Conservation (phyloP, 306 rosid genomes). For the Fragaria ananassa region DNA sequence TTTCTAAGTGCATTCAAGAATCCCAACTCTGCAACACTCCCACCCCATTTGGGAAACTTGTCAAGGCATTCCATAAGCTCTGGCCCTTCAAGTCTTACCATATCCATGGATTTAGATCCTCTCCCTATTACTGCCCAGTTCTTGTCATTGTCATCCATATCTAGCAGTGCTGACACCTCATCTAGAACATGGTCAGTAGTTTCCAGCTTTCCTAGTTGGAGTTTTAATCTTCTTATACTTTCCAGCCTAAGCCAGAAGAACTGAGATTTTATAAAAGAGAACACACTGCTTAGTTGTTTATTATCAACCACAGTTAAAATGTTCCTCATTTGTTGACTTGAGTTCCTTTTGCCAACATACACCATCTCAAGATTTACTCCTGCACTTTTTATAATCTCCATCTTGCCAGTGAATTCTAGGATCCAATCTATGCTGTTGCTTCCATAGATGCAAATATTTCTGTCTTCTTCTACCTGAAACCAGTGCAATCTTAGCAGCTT, state of each 20-base stretch:
- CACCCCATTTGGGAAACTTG: slow-evolving; percentile 23
- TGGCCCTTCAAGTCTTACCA: slow-evolving; percentile 39
- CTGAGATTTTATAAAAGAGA: slow-evolving; percentile 28
- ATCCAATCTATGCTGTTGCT: slow-evolving; percentile 49
- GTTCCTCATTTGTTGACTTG: slow-evolving; percentile 20
- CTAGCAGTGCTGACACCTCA: slow-evolving; percentile 43
- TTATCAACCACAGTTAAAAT: slow-evolving; percentile 17
- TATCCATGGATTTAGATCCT: slow-evolving; percentile 34
- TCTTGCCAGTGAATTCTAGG: slow-evolving; percentile 37
- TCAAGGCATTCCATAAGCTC: slow-evolving; percentile 35
- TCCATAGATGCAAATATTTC: slow-evolving; percentile 54
- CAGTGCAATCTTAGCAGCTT: slow-evolving; percentile 14
- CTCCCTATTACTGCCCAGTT: slow-evolving; percentile 57
- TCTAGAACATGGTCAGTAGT: slow-evolving; percentile 30
- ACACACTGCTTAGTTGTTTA: slow-evolving; percentile 15
- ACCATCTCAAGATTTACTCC: slow-evolving; percentile 52
- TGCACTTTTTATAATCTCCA: slow-evolving; percentile 29
- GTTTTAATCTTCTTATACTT: slow-evolving; percentile 53
- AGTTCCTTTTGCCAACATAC: slow-evolving; percentile 40
- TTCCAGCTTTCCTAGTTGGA: slow-evolving; percentile 23
- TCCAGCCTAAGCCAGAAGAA: slow-evolving; percentile 64
- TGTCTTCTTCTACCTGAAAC: slow-evolving; percentile 53
- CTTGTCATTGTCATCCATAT: slow-evolving; percentile 29
- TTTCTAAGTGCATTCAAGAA: slow-evolving; percentile 30
- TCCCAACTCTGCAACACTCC: slow-evolving; percentile 30